These are phyloP conservation scores for Globisporangium apiculatum DNA, from an alignment of 352 stramenopile species.

Conservation along the genomic window DNA sequence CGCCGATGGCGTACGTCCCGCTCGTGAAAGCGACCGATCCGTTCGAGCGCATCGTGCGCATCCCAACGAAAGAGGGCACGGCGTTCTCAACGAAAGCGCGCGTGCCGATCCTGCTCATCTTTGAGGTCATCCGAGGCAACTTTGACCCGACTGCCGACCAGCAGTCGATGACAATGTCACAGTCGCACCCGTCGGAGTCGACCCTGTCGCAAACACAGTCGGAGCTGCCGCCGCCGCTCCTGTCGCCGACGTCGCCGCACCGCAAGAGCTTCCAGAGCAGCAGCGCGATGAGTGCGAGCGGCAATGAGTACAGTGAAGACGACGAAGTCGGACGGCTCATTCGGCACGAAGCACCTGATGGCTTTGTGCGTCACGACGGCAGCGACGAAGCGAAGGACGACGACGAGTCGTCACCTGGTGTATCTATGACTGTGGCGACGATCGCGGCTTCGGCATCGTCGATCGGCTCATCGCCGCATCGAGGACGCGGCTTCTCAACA, in stretches of 20 bases:
- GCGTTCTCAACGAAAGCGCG: constrained; percentile 84
- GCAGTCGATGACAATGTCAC: neutral
- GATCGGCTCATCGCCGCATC: neutral
- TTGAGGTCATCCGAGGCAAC: constrained; percentile 82
- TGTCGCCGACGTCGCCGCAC: constrained; percentile 54
- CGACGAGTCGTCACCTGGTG: constrained; percentile 1
- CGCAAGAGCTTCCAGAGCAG: constrained; percentile 26
- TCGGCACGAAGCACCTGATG: constrained; percentile 57
- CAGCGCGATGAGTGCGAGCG: constrained; percentile 30
- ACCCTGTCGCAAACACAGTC: neutral
- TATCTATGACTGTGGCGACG: neutral
- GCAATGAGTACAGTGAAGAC: constrained; percentile 70
- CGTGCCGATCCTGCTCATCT: constrained; percentile 84
- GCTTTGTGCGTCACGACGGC: constrained; percentile 27
- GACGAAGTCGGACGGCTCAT: constrained; percentile 74
- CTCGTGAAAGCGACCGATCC: constrained; percentile 84
- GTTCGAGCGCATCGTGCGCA: constrained; percentile 82
- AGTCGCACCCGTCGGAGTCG: too few species aligned
- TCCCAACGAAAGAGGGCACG: constrained; percentile 81
- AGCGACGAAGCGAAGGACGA: constrained; percentile 32
- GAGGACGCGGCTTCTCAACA: constrained; percentile 10
- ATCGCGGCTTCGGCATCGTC: neutral
- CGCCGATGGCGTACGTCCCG: constrained; percentile 85
- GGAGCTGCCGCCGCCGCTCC: constrained; percentile 30
- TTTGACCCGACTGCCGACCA: constrained; percentile 32